A percentile compares a stretch with the other conserved stretches of the same genome.
Evolutionary conservation across 2,329 filamentous ascomycete genomes (phyloP).

Genomic region (Neopestalotiopsis sp.): DNA sequence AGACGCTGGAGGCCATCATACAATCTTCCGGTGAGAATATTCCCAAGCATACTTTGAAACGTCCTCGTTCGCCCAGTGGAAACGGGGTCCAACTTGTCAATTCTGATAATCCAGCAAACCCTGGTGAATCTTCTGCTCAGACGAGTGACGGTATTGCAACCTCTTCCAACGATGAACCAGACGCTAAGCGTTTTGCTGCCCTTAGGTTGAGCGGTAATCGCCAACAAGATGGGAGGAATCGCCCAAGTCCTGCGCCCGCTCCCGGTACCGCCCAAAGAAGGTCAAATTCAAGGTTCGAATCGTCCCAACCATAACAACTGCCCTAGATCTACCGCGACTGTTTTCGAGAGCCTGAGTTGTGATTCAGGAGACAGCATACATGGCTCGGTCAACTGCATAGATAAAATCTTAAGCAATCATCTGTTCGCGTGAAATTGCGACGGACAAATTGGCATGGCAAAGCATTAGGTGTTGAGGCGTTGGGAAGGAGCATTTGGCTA

Average conservation of each 20-base stretch:
- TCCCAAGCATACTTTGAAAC: constrained; percentile 65
- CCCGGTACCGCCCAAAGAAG: neutral
- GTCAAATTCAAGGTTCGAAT: neutral
- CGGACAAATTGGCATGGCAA: too few relatives aligned
- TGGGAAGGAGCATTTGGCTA: too few relatives aligned
- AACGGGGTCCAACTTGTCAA: constrained; percentile 30
- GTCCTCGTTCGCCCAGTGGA: constrained; percentile 51
- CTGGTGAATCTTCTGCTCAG: constrained; percentile 6
- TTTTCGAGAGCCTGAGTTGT: too few relatives aligned
- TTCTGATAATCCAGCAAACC: constrained; percentile 19
- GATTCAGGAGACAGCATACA: too few relatives aligned
- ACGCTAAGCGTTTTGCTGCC: constrained; percentile 44
- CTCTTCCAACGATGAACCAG: constrained; percentile 37
- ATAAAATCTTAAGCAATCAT: too few relatives aligned
- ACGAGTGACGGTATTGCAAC: constrained; percentile 20
- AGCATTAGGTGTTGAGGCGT: too few relatives aligned
- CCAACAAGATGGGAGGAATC: constrained; percentile 10
- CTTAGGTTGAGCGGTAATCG: constrained; percentile 40
- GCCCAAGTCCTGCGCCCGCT: constrained; percentile 10
- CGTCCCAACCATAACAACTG: too few relatives aligned
- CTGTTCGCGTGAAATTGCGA: too few relatives aligned
- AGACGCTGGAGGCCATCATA: constrained; percentile 90
- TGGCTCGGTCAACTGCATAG: too few relatives aligned
- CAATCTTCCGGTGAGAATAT: constrained; percentile 97
- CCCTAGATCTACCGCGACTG: too few relatives aligned